Evolutionary conservation across 257 asterid species (phyloP).

Genomic region (Anisodus tanguticus): DNA sequence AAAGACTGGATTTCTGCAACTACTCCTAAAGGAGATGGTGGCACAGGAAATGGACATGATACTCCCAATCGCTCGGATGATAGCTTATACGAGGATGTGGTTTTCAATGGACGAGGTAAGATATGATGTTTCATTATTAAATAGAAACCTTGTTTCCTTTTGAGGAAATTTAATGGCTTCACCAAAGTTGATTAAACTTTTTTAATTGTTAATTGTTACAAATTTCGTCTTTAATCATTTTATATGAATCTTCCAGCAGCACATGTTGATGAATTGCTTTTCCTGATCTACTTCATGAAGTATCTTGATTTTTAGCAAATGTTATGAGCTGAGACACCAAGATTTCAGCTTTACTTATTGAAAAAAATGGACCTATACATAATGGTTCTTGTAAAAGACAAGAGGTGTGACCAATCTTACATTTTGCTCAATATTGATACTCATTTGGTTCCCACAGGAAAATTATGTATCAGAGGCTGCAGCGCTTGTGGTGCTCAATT

Average conservation of each 20-base stretch:
- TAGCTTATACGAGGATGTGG: conserved; percentile 64
- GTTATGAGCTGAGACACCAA: background rate
- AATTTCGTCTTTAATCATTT: conserved; percentile 21
- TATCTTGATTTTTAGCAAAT: background rate
- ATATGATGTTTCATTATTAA: conserved; percentile 1
- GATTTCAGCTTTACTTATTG: background rate
- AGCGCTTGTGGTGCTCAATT: background rate
- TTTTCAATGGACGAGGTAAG: conserved; percentile 68
- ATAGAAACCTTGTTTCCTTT: background rate
- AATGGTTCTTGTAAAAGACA: background rate
- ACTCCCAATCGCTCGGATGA: conserved; percentile 61
- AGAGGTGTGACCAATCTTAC: background rate
- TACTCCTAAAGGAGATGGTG: conserved; percentile 86
- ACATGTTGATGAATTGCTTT: background rate
- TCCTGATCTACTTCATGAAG: background rate
- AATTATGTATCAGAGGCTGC: background rate
- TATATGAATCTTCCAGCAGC: background rate
- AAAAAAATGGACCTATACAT: background rate
- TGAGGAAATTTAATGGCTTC: background rate
- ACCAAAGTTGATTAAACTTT: background rate
- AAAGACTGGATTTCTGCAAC: conserved; percentile 90
- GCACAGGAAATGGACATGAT: conserved; percentile 78
- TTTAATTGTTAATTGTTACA: background rate
- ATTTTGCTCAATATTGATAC: background rate
- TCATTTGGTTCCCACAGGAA: background rate